Base-by-base conservation (phyloP, 441 rosid species). In the Melianthus villosus region DNA sequence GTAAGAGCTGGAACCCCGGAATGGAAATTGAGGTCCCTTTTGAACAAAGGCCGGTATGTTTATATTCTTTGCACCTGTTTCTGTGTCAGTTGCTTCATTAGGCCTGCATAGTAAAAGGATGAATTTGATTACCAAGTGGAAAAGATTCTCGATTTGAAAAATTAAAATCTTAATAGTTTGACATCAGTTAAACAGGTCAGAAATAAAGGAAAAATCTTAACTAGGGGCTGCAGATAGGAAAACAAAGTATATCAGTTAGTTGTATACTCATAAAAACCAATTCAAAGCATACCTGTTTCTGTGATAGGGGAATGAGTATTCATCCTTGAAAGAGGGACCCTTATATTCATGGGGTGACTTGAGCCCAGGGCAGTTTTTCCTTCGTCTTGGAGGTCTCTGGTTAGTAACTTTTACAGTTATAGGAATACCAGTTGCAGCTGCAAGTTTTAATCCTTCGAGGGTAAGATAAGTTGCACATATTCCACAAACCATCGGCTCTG, bases 271-370 rank as follows among this genome's bases (percentile, higher is more conserved):
- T n/a, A n/a, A 9, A 25, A 18, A 10, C 11, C 16, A 2, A 35
- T 41, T 48, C 51, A 29, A 6, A 11, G 16, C 13, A 16, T 23
- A 17, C 51, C 36, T 35, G 39, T 30, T 41, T 61, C 31, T 22
- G 16, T n/a, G 6, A 23, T 34, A 86, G 93, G 93, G 79, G 60
- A 86, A 86, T 9, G 97, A 86, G 67, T 82, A 82, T 56, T 78
- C 84, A 5, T 67, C 79, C 15, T 55, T 86, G 46, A 86, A 87
- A 53, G 94, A 82, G 23, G 86, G 80, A 47, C 53, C 53, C 37
- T 39, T 87, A 54, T 80, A 75, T 57, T 83, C 97, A 6, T 83
- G 97, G 97, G 94, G 86, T 2, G 87, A 87, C 53, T 65, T 87
- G 55, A 65, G 66, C 9, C 64, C 82, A 18, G 67, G 63, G 10